Evolutionary conservation across 2,329 filamentous ascomycete species (phyloP).

Genomic region (Botrytis fabae): DNA sequence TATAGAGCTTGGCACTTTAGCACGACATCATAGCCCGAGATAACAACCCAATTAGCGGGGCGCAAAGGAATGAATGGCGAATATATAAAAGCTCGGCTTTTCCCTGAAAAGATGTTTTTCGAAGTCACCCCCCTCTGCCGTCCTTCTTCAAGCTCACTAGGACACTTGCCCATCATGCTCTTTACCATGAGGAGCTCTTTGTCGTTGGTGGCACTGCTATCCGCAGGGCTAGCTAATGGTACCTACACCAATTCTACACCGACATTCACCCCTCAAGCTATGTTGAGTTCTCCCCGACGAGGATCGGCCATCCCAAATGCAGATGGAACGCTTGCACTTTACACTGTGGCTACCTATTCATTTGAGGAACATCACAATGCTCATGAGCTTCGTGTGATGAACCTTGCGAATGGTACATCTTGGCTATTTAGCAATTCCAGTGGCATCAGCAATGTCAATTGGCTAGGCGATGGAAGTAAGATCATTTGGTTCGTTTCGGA

Average conservation of each 20-base stretch:
- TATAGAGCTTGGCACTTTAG: constrained; percentile 14
- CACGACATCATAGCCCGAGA: constrained; percentile 13
- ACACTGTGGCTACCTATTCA: constrained; percentile 73
- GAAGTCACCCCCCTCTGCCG: background rate
- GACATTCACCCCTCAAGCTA: constrained; percentile 68
- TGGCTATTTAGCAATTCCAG: constrained; percentile 34
- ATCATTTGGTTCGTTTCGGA: constrained; percentile 33
- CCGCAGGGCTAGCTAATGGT: constrained; percentile 22
- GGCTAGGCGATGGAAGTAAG: constrained; percentile 33
- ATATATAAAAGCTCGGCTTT: constrained; percentile 12
- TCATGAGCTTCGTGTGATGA: constrained; percentile 56
- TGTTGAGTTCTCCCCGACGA: constrained; percentile 72
- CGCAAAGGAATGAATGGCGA: background rate
- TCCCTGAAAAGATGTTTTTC: background rate
- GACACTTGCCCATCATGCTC: constrained; percentile 13
- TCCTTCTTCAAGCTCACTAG: constrained; percentile 1
- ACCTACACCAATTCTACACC: constrained; percentile 22
- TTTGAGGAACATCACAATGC: constrained; percentile 69
- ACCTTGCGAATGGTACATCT: constrained; percentile 50
- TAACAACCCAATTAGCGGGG: constrained; percentile 13
- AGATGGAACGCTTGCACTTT: constrained; percentile 64
- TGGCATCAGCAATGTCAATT: constrained; percentile 31
- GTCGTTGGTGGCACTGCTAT: constrained; percentile 12
- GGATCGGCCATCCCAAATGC: constrained; percentile 67
- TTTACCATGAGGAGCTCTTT: constrained; percentile 22